Evolutionary conservation across 73 alveolate species (phyloP), one percentile per base, ranked within the genome.

Genomic region (Breviolum minutum): DNA sequence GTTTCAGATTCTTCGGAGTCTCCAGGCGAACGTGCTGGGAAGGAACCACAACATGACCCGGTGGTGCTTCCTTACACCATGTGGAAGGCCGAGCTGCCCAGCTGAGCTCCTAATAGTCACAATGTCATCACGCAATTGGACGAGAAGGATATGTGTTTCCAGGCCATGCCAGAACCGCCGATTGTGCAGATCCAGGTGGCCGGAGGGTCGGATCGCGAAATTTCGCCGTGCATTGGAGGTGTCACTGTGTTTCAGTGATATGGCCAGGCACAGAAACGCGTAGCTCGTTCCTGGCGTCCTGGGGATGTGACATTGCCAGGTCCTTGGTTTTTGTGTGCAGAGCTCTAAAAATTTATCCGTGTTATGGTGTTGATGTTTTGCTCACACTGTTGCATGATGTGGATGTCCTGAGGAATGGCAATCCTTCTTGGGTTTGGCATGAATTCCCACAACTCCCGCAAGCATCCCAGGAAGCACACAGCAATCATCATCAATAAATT

Each of bases 351-450:
- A 8, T 7, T 12, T 8, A 76, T 7, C 26, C 61, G 29, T 13
- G 61, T 12, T 7, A 19, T 71, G 81, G 16, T 70, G 7, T 8
- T 27, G 22, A 14, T 27, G 86, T 76, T 8, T 8, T 76, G 63
- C 24, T 29, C 26, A n/a, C 63, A 10, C 24, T 8, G 24, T 14
- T 12, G 5, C 30, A 7, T 8, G 86, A 27, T 27, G 63, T 29
- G 86, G 63, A 8, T 14, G 17, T 84, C 76, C 80, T 5, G 77
- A 92, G 98, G 98, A 92, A 92, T 10, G 98, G 98, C 14, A 92
- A 92, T 26, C 98, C 98, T 62, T 92, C 98, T n/a, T 92, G 98
- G 98, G 98, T 92, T 8, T 92, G 98, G 98, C 98, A 92, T 27
- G 87, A 80, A 19, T 92, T 92, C 54, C 98, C 98, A 5, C 98